A percentile compares a stretch with the other conserved stretches of the same genome.
Evolutionary conservation across 768 basidiomycete genomes (phyloP).

Genomic region (Tricholomella constricta): DNA sequence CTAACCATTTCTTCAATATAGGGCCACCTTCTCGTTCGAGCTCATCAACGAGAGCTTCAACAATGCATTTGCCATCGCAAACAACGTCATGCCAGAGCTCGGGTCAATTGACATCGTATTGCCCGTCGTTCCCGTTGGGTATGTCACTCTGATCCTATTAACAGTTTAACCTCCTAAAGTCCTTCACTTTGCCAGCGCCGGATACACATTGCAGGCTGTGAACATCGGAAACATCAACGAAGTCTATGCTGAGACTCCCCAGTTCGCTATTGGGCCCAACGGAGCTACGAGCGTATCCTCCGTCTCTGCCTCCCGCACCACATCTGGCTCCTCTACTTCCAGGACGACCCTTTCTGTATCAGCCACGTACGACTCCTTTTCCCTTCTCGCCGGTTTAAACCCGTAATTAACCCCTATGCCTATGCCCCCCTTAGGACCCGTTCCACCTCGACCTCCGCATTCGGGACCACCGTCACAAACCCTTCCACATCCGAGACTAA

Average conservation of each 20-base stretch:
- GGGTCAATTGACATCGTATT: conserved; percentile 40
- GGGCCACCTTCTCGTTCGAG: conserved; percentile 42
- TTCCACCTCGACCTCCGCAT: conserved; percentile 10
- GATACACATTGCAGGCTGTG: conserved; percentile 52
- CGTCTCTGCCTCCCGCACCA: conserved; percentile 4
- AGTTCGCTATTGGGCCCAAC: conserved; percentile 44
- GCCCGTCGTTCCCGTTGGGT: conserved; percentile 52
- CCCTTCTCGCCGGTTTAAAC: not conserved
- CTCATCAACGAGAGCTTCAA: conserved; percentile 53
- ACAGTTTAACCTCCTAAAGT: not conserved
- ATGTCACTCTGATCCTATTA: conserved; percentile 12
- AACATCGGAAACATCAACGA: conserved; percentile 47
- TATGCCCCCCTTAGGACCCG: not conserved
- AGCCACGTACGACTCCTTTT: conserved; percentile 8
- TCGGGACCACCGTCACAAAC: conserved; percentile 17
- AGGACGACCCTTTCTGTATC: not conserved
- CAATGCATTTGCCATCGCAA: conserved; percentile 54
- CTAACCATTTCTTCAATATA: conserved; percentile 1
- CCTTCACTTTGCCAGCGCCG: conserved; percentile 31
- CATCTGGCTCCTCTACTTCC: conserved; percentile 2
- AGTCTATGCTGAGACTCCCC: conserved; percentile 38
- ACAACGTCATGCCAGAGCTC: conserved; percentile 45
- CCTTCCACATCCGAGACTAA: conserved; percentile 15
- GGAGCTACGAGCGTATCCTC: conserved; percentile 3
- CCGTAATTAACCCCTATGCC: not conserved